Evolutionary conservation across 805 yeast genomes (phyloP), one percentile per base, ranked within the genome.

Genomic region (Yueomyces sinensis): DNA sequence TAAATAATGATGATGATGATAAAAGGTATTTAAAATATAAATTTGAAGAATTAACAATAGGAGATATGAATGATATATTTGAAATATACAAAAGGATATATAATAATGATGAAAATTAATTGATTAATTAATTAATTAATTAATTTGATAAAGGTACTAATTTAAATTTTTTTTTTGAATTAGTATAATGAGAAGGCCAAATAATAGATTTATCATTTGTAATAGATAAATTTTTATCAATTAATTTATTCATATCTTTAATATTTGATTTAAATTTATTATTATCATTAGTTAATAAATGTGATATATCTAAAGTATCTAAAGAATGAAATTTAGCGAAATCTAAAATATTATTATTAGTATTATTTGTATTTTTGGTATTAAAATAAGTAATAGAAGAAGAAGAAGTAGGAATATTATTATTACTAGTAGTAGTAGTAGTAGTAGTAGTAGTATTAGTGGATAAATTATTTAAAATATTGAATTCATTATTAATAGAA

Each of bases 41-140:
- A 9, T 25, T 56, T 37, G 58, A 56, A n/a, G 58, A 52, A 31
- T 31, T 56, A 33, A 54, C 37, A 17, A 32, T 56, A 7, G 17
- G 37, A 16, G 58, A 56, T 30, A 29, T 56, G 32, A 45, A 39
- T 31, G 50, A 47, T 28, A 32, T 56, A 5, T 56, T 52, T 39
- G 53, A 49, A n/a, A 47, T 47, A 17, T 56, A 54, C 34, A 50
- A 50, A 35, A 47, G 39, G 17, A 17, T 51, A 20, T 33, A 37
- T 11, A 27, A 38, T 5, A n/a, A n/a, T 20, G 24, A 20, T 20
- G 24, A 7, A 20, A 11, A 20, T 20, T 7, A 7, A 20, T 20
- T 20, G 7, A 11, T 20, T 7, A 11, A 20, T n/a, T n/a, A n/a
- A n/a, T n/a, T n/a, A n/a, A n/a, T n/a, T n/a, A n/a, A n/a, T n/a